phyloP scores from a whole-genome alignment of 345 rosid species.

The Salix arbutifolia region DNA sequence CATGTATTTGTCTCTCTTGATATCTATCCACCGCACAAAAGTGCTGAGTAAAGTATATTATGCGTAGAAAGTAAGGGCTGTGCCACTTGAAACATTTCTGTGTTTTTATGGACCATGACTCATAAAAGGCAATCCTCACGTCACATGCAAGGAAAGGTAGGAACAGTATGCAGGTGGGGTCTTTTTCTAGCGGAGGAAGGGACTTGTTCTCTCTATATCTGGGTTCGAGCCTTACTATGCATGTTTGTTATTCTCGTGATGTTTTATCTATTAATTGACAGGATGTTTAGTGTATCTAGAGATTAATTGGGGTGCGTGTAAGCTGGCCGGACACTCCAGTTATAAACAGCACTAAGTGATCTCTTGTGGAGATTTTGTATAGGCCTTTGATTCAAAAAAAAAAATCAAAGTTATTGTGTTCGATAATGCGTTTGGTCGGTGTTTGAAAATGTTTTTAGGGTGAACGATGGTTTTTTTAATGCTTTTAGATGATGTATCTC shows the following conservation, averaged over 20 bases:
- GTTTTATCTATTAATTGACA: no score
- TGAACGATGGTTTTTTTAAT: no score
- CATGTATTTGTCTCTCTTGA: neutral
- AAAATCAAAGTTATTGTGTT: no score
- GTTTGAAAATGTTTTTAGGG: no score
- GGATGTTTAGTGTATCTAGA: rapidly evolving
- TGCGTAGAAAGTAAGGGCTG: neutral
- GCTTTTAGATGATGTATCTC: neutral
- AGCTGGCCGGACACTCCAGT: rapidly evolving
- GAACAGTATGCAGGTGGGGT: neutral
- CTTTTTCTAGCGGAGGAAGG: no score
- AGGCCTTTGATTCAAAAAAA: neutral
- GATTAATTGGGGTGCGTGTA: no score
- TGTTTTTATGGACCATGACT: neutral
- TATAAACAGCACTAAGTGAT: neutral
- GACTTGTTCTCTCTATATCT: no score
- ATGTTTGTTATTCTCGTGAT: no score
- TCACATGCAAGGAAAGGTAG: neutral
- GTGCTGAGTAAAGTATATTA: neutral
- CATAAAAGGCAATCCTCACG: neutral
- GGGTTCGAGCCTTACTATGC: rapidly evolving
- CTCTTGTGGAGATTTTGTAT: neutral
- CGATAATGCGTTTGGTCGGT: no score
- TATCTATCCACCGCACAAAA: neutral
- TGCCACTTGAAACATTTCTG: neutral